Evolutionary conservation across 1,139 yeast genomes (phyloP), one percentile per base, ranked within the genome.

Genomic region (Blastobotrys aristatus): DNA sequence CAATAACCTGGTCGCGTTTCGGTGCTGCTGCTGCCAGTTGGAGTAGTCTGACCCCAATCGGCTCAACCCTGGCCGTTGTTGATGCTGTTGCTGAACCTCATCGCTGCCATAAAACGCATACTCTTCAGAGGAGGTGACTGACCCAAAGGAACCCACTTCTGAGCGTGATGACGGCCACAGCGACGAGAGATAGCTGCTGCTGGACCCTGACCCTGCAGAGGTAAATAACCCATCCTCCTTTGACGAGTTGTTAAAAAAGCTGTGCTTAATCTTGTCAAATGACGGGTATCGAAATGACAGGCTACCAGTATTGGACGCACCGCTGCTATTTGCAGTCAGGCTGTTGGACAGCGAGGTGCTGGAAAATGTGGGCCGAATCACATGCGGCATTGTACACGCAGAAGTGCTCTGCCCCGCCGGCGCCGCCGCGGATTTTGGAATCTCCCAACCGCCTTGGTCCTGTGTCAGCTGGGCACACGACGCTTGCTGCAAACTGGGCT

Each of bases 391-490:
- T 2, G 59, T 40, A 47, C 56, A 48, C 46, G 54, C 33, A 43
- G 52, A 30, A 35, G 51, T 32, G 27, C 8, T 24, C 30, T 52
- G 51, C 4, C 53, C 61, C 1, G 58, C 53, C 11, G 40, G 33
- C n/a, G 44, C 49, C 3, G 55, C 50, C 6, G 41, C 17, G 33
- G 52, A 37, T 31, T 50, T 51, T 13, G 60, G 58, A 11, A 59
- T 51, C 29, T 61, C 62, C 64, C 64, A 61, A n/a, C 63, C 62
- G 0, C 51, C 52, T 5, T 46, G 56, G 27, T 48, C 51, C 27
- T 46, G 49, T 17, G 50, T 41, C 30, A 49, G 47, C 7, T 35
- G 39, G 4, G n/a, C n/a, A n/a, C n/a, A n/a, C n/a, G n/a, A n/a
- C n/a, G n/a, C 10, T 11, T 26, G 30, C 30, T 26, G 30, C 30